Conservation (phyloP, 148 eudicot genomes). For the Silene uniflora region DNA sequence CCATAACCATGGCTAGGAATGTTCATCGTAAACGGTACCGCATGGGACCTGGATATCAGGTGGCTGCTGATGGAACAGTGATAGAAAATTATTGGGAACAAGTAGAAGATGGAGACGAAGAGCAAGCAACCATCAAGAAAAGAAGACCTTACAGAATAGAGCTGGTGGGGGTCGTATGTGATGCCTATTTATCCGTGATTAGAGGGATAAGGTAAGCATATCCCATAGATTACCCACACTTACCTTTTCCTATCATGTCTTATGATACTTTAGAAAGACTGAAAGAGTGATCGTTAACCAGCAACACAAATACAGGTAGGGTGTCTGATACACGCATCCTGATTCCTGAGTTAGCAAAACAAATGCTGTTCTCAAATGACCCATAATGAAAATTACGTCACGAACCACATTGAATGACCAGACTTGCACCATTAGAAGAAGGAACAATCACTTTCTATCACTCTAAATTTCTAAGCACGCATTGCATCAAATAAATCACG, state of each 20-base stretch:
- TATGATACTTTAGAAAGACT: not conserved
- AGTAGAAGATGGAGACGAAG: constrained; percentile 62
- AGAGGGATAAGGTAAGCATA: constrained; percentile 81
- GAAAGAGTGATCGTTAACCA: too few species aligned
- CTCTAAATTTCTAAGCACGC: not conserved
- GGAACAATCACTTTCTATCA: not conserved
- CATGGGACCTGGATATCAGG: constrained; percentile 96
- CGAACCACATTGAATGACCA: too few species aligned
- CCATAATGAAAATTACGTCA: too few species aligned
- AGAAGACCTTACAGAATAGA: constrained; percentile 96
- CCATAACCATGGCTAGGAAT: constrained; percentile 97
- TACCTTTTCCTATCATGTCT: not conserved
- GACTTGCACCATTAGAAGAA: too few species aligned
- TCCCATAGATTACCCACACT: constrained; percentile 4
- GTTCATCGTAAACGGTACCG: constrained; percentile 92
- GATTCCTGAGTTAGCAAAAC: too few species aligned
- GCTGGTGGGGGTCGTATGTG: constrained; percentile 95
- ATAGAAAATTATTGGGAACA: constrained; percentile 95
- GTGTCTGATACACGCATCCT: too few species aligned
- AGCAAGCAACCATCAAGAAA: constrained; percentile 46
- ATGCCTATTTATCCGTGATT: constrained; percentile 92
- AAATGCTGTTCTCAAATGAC: too few species aligned
- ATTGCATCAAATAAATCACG: not conserved
- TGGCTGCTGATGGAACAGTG: constrained; percentile 54
- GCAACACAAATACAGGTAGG: too few species aligned